These are phyloP conservation scores for Verticillium longisporum DNA, from an alignment of 2,329 filamentous ascomycete species.

Conservation along the genomic window DNA sequence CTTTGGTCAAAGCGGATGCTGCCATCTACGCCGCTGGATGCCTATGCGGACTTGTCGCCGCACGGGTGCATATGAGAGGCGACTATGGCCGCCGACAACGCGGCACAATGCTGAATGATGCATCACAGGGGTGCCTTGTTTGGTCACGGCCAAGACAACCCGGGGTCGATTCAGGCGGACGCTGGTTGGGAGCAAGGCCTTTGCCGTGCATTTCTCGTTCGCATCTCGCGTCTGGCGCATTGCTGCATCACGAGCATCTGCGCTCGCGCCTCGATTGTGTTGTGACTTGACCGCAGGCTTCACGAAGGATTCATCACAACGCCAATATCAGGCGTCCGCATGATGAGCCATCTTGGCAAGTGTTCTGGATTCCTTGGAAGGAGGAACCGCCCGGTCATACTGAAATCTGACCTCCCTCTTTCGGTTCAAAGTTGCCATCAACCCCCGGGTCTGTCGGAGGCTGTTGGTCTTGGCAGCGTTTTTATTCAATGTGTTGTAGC, in stretches of 20 bases:
- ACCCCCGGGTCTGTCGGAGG: not conserved
- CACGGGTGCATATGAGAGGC: not conserved
- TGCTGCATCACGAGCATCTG: not conserved
- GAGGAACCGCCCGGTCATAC: not conserved
- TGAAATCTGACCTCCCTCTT: not conserved
- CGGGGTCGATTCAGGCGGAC: not conserved
- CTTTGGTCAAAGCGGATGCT: not conserved
- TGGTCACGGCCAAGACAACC: not conserved
- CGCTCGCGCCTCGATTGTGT: not conserved
- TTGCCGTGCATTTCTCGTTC: not conserved
- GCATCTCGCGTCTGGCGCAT: not conserved
- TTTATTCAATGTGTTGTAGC: not conserved
- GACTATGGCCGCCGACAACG: not conserved
- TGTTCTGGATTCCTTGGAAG: not conserved
- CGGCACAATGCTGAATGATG: not conserved
- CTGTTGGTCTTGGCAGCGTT: not conserved
- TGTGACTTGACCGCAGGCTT: not conserved
- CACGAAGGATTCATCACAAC: not conserved
- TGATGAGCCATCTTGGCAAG: not conserved
- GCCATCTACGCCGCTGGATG: not conserved
- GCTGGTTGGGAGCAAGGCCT: not conserved
- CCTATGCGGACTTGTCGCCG: not conserved
- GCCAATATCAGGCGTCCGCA: not conserved
- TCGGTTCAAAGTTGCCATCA: not conserved
- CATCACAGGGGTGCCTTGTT: not conserved